Conservation (phyloP, 73 alveolate species). For the Blepharisma stoltei region DNA sequence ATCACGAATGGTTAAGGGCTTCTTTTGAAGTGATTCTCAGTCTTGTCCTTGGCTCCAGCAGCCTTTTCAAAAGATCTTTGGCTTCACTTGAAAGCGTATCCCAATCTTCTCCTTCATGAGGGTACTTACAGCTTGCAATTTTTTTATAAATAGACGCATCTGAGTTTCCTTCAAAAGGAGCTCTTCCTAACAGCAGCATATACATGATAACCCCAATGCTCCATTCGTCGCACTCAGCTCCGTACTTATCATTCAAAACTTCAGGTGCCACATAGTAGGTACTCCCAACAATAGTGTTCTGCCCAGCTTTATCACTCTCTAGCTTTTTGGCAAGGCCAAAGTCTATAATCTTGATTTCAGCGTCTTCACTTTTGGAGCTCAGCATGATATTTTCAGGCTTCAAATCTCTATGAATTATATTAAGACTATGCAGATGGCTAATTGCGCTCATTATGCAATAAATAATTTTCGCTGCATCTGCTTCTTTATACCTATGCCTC, state of each 20-base stretch:
- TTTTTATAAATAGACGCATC: conserved; percentile 35
- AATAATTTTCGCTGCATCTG: conserved; percentile 32
- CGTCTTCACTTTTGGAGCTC: not conserved
- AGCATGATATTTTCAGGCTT: conserved; percentile 9
- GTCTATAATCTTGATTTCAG: conserved; percentile 22
- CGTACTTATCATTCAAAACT: conserved; percentile 50
- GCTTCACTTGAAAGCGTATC: conserved; percentile 44
- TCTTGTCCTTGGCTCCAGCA: conserved; percentile 44
- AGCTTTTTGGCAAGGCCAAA: conserved; percentile 3
- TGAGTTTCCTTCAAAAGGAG: conserved; percentile 59
- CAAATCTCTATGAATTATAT: conserved; percentile 20
- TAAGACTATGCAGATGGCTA: conserved; percentile 29
- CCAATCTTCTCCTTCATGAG: conserved; percentile 50
- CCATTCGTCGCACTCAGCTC: conserved; percentile 58
- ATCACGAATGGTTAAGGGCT: conserved; percentile 45
- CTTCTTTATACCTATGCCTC: conserved; percentile 8
- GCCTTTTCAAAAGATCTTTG: conserved; percentile 37
- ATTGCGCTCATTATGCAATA: conserved; percentile 28
- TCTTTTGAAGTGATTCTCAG: conserved; percentile 37
- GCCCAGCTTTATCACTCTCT: not conserved
- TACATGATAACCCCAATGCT: conserved; percentile 56
- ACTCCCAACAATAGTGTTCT: conserved; percentile 49
- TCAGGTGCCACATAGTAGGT: conserved; percentile 76
- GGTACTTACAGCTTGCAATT: conserved; percentile 30
- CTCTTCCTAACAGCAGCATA: conserved; percentile 50